A percentile compares a stretch with the other conserved stretches of the same genome.
Evolutionary conservation across 1,284 basidiomycete genomes (phyloP).

Genomic region (Trichosporon inkin): DNA sequence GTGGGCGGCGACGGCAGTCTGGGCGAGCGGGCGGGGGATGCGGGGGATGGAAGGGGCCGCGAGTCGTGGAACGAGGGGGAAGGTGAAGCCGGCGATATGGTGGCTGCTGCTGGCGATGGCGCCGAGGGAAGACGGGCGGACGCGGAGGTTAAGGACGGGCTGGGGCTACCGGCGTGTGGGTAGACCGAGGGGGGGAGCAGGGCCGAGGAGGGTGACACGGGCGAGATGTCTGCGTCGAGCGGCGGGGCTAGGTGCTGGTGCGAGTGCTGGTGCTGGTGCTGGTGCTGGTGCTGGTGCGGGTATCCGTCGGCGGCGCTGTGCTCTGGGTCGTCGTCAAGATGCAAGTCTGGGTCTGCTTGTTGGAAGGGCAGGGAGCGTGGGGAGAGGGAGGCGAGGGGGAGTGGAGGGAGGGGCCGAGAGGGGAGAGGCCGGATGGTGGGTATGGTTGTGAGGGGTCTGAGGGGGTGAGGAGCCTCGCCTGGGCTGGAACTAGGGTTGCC

Average conservation of each 20-base stretch:
- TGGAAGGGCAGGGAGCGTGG: constrained; percentile 3
- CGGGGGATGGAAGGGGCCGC: not conserved
- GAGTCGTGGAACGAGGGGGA: not conserved
- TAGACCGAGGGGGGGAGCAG: not conserved
- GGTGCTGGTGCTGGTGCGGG: not conserved
- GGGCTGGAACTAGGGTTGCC: too few species aligned
- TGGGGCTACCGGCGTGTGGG: not conserved
- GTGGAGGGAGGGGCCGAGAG: constrained; percentile 5
- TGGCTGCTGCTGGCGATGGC: constrained; percentile 3
- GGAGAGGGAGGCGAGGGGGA: constrained; percentile 1
- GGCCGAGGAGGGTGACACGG: not conserved
- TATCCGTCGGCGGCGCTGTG: not conserved
- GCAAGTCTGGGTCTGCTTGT: not conserved
- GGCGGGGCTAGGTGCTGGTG: not conserved
- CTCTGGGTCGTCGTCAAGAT: not conserved
- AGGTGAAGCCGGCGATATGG: not conserved
- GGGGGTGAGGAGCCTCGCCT: not conserved
- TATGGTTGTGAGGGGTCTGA: constrained; percentile 1
- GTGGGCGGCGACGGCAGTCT: not conserved
- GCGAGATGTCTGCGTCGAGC: not conserved
- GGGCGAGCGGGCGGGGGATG: not conserved
- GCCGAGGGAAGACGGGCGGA: not conserved
- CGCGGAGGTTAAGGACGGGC: not conserved
- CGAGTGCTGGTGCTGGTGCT: not conserved
- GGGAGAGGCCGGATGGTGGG: constrained; percentile 4